Evolutionary conservation across 2,329 filamentous ascomycete species (phyloP).

Genomic region (Aureobasidium mangrovei): DNA sequence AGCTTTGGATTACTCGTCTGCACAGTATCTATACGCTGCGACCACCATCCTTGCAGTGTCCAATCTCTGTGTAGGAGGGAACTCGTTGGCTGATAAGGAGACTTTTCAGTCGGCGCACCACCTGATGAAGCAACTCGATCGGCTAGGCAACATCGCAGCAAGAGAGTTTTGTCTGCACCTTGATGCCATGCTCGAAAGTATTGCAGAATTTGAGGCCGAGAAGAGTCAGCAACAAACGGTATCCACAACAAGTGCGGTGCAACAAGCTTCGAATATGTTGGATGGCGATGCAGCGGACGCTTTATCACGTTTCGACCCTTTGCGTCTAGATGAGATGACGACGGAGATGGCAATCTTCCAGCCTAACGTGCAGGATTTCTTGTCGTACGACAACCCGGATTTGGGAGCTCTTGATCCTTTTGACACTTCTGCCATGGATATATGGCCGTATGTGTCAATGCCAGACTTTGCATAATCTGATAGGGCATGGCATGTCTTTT

Average conservation of each 20-base stretch:
- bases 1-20: constrained; percentile 41
- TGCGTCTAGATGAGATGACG: constrained; percentile 4
- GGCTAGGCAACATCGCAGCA: constrained; percentile 35
- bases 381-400: constrained; percentile 7
- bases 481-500: too few species aligned
- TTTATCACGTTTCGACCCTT: not conserved
- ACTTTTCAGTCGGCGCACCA: constrained; percentile 33
- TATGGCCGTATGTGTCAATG: constrained; percentile 8
- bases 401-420: not conserved
- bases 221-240: not conserved
- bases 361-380: constrained; percentile 10
- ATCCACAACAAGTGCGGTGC: not conserved
- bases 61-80: constrained; percentile 28
- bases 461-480: not conserved
- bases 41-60: constrained; percentile 39
- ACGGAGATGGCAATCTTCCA: constrained; percentile 8
- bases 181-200: constrained; percentile 21
- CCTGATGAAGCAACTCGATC: constrained; percentile 32
- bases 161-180: constrained; percentile 35
- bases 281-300: not conserved
- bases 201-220: not conserved
- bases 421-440: not conserved
- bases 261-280: not conserved
- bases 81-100: constrained; percentile 29
- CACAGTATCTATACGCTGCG: constrained; percentile 41